Evolutionary conservation across 208 protist species (phyloP).

Genomic region (Wallacemonas rigidus): DNA sequence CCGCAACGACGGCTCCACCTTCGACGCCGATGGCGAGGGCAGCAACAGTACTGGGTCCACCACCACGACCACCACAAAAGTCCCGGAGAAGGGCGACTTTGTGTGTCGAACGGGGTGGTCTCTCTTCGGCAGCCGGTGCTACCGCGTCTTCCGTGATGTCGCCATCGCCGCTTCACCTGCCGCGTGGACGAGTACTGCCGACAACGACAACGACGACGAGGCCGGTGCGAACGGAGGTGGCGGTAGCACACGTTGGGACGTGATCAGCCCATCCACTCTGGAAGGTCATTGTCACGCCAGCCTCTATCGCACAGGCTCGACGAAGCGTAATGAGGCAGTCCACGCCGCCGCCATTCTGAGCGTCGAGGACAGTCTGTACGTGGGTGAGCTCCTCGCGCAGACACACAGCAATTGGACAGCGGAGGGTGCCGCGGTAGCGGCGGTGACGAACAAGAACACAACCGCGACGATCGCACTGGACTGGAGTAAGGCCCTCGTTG

Average conservation of each 20-base stretch:
- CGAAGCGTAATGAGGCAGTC: slow-evolving; percentile 29
- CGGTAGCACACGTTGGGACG: background rate
- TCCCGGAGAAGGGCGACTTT: slow-evolving; percentile 5
- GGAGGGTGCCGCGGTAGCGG: background rate
- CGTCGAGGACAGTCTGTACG: slow-evolving; percentile 52
- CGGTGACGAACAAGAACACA: background rate
- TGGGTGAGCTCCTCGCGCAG: slow-evolving; percentile 35
- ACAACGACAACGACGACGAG: background rate
- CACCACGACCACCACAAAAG: slow-evolving; percentile 24
- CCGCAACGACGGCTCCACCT: slow-evolving; percentile 63
- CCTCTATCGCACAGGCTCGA: slow-evolving; percentile 24
- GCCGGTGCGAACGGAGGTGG: background rate
- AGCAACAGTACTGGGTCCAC: slow-evolving; percentile 17
- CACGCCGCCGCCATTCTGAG: slow-evolving; percentile 41
- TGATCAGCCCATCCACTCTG: slow-evolving; percentile 42
- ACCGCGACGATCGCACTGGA: background rate
- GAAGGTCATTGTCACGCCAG: slow-evolving; percentile 43
- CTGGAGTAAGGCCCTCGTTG: slow-evolving; percentile 37
- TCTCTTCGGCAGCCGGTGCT: slow-evolving; percentile 35
- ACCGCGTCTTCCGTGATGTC: slow-evolving; percentile 26
- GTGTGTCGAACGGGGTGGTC: slow-evolving; percentile 8
- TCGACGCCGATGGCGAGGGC: slow-evolving; percentile 2
- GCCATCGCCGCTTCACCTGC: background rate
- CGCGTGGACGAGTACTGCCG: background rate
- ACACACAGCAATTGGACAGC: slow-evolving; percentile 7